A percentile compares a stretch with the other conserved stretches of the same genome.
These are phyloP conservation scores for Graphilbum ipis-grandicollis DNA, from an alignment of 2,329 filamentous ascomycete genomes.

Conservation along the genomic window DNA sequence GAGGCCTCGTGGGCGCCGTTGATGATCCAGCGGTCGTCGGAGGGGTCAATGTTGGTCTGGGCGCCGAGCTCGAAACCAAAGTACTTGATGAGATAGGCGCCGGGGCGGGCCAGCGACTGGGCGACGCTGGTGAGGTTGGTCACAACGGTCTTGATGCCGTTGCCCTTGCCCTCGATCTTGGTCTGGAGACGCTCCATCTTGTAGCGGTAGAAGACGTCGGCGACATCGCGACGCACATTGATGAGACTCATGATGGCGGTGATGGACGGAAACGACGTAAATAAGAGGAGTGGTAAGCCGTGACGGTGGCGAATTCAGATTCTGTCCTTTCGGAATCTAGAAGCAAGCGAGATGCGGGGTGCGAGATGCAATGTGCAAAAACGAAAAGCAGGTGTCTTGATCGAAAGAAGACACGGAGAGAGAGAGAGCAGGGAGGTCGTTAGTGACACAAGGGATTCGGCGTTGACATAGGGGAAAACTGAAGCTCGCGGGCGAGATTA, in stretches of 20 bases:
- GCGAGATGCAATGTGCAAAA: slow-evolving; percentile 1
- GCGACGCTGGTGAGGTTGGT: slow-evolving; percentile 94
- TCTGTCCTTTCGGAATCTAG: too few relatives aligned
- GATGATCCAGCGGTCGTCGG: slow-evolving; percentile 99
- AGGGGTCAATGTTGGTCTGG: slow-evolving; percentile 93
- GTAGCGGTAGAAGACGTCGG: slow-evolving; percentile 99
- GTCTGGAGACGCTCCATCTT: slow-evolving; percentile 99
- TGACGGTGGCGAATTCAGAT: too few relatives aligned
- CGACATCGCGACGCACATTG: slow-evolving; percentile 96
- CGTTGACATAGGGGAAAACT: slow-evolving; percentile 38
- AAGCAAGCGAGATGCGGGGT: too few relatives aligned
- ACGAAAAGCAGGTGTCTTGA: too few relatives aligned
- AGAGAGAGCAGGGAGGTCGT: slow-evolving; percentile 18
- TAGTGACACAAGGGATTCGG: slow-evolving; percentile 35
- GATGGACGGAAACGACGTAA: too few relatives aligned
- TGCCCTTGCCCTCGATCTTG: slow-evolving; percentile 99
- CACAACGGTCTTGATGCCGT: slow-evolving; percentile 97
- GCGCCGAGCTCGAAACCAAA: slow-evolving; percentile 98
- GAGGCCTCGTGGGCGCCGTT: slow-evolving; percentile 90
- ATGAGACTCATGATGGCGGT: slow-evolving; percentile 79
- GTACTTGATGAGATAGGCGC: slow-evolving; percentile 96
- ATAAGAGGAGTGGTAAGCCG: too few relatives aligned
- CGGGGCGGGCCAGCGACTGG: slow-evolving; percentile 77
- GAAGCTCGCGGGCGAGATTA: slow-evolving; percentile 31
- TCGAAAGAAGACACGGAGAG: background rate